Evolutionary conservation across 2,329 filamentous ascomycete species (phyloP), one percentile per base, ranked within the genome.

Genomic region (Neonectria neomacrospora): DNA sequence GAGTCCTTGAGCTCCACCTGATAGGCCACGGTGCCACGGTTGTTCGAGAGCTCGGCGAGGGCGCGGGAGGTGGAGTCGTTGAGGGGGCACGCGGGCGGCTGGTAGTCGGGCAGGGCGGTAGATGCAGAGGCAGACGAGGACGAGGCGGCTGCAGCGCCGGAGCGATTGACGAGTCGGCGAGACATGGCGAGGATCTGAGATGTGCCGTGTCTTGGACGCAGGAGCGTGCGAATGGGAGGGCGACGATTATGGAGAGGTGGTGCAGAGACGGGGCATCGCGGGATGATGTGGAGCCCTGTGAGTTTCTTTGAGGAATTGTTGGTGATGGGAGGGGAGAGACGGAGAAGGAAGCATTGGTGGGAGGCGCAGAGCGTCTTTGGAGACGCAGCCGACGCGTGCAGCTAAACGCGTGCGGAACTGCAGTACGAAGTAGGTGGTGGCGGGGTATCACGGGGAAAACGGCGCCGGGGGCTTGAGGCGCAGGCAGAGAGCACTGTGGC

Each of bases 1-100:
- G 83, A 81, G 23, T 81, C 76, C 54, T 78, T 78, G 30, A 87
- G 77, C 39, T 86, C 83, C 8, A 76, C 71, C 23, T 82, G 78
- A 73, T 85, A 86, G 22, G 73, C 74, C 12, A 76, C 75, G 18
- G 77, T 79, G 55, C 80, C 75, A 50, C 79, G 79, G 44, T 76
- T 78, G 59, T 76, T 78, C 42, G 79, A 77, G 5, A 88, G 74
- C 26, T 83, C 78, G 55, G 76, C 71, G 3, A 87, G 77, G 3
- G 77, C 76, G 20, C 75, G 77, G 55, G 79, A 77, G 9, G 78
- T 77, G 6, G 62, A 59, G 12, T 78, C 74, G 59, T 79, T 77
- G 64, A 87, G 80, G 6, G 83, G 80, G 60, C 78, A 83, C 10
- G 77, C 72, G 8, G 82, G 84, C 3, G 82, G 77, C 60, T 88